Evolutionary conservation across 2,329 filamentous ascomycete species (phyloP).

Genomic region (Mollisiaceae sp.): DNA sequence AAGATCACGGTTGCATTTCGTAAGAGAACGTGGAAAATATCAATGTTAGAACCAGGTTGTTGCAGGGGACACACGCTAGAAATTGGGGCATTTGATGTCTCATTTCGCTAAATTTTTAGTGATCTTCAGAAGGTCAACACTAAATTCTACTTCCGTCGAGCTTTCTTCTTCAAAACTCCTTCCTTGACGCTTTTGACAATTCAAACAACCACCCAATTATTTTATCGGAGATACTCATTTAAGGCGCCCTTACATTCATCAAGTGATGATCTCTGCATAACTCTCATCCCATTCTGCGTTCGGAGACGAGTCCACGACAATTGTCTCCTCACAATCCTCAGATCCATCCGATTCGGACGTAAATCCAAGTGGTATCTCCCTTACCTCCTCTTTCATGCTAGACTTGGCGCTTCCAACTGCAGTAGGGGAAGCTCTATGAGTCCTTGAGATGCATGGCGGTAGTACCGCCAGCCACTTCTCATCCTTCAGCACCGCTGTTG

Average conservation of each 20-base stretch:
- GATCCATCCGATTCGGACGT: neutral
- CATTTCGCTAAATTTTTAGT: neutral
- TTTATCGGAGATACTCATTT: neutral
- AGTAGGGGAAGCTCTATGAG: neutral
- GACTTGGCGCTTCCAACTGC: neutral
- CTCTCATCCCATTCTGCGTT: neutral
- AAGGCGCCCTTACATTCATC: neutral
- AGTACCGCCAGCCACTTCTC: neutral
- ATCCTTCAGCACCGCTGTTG: neutral
- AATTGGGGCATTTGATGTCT: neutral
- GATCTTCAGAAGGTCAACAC: neutral
- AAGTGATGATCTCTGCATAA: neutral
- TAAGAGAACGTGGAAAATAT: neutral
- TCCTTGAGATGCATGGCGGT: conserved; percentile 1
- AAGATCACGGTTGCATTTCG: too few relatives aligned
- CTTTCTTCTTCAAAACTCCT: neutral
- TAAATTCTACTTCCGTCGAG: too few relatives aligned
- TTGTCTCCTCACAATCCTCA: neutral
- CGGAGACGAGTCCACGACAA: neutral
- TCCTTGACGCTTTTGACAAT: too few relatives aligned
- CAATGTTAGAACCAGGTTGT: neutral
- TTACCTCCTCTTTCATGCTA: neutral
- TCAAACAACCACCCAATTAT: neutral
- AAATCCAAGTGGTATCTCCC: neutral
- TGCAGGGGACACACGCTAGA: neutral